Evolutionary conservation across 352 stramenopile genomes (phyloP), one percentile per base, ranked within the genome.

Genomic region (Phytophthora brassicae): DNA sequence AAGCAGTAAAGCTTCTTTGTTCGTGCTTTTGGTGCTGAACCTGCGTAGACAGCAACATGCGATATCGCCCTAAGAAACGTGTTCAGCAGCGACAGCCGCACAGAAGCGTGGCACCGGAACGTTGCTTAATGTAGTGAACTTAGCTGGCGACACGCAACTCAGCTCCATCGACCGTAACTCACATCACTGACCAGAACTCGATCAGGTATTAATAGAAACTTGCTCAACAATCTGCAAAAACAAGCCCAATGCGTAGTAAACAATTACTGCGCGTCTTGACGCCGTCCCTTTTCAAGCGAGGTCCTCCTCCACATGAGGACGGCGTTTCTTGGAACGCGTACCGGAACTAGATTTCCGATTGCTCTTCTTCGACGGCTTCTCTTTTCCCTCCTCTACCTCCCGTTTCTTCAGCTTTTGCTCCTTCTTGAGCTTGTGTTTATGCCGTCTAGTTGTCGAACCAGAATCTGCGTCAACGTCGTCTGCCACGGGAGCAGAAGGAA

Each of bases 381-480:
- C 64, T 36, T 47, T 60, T 12, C 23, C 47, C 6, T 56, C 28
- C 12, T 62, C 60, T 11, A 17, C 51, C 23, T 62, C 45, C 12
- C 14, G 20, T 42, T 65, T 68, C 22, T 60, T 73, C 16, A 67
- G 56, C 24, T 61, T 77, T 47, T 70, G 70, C 28, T 74, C 59
- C 46, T 74, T 72, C 17, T 61, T 67, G 35, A 72, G 73, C 42
- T 70, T 75, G 41, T 72, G 52, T 16, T 54, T 71, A 17, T 72
- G 53, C 14, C 52, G 47, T 11, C 55, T 70, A 17, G 54, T 74
- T 24, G 47, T 61, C 4, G 52, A 69, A 26, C 22, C 60, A 6
- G 44, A 64, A 31, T 50, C 49, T 1, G 33, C 7, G 6, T 62
- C 53, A 41, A 50, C 54, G 26, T 55, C 24, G 13, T 19, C 47